phyloP scores from a whole-genome alignment of 306 rosid genomes.

The Pyrus bretschneideri region DNA sequence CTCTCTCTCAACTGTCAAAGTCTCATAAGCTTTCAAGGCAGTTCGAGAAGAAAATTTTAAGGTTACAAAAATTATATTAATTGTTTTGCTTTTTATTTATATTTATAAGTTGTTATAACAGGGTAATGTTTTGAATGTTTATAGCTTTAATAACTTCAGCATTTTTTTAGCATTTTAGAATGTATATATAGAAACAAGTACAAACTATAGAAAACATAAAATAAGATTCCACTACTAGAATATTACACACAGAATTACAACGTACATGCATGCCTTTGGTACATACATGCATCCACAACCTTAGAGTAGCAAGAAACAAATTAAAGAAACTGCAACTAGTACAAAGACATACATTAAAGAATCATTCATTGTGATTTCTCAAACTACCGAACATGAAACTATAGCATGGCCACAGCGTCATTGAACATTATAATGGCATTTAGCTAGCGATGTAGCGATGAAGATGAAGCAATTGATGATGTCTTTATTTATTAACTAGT shows the following conservation, averaged over 20 bases:
- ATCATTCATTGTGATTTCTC: slow-evolving; percentile 11
- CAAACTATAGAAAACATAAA: background rate
- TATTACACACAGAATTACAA: background rate
- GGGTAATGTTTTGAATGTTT: background rate
- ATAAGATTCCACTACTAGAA: slow-evolving; percentile 5
- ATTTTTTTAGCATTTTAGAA: no score
- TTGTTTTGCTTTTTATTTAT: background rate
- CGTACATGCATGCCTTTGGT: background rate
- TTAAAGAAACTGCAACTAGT: background rate
- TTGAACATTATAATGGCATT: background rate
- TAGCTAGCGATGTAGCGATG: background rate
- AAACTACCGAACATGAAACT: background rate
- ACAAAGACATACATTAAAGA: background rate
- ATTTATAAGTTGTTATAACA: background rate
- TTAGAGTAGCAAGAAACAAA: background rate
- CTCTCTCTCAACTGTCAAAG: background rate
- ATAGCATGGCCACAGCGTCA: background rate
- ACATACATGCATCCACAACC: background rate
- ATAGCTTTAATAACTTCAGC: background rate
- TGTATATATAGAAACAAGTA: background rate
- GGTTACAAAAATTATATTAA: background rate
- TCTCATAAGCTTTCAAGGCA: background rate
- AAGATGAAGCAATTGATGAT: background rate
- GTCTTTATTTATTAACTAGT: slow-evolving; percentile 10
- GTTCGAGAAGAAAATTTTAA: background rate